Evolutionary conservation across 768 basidiomycete species (phyloP).

Genomic region (Chalciporus sphaerocephalus): DNA sequence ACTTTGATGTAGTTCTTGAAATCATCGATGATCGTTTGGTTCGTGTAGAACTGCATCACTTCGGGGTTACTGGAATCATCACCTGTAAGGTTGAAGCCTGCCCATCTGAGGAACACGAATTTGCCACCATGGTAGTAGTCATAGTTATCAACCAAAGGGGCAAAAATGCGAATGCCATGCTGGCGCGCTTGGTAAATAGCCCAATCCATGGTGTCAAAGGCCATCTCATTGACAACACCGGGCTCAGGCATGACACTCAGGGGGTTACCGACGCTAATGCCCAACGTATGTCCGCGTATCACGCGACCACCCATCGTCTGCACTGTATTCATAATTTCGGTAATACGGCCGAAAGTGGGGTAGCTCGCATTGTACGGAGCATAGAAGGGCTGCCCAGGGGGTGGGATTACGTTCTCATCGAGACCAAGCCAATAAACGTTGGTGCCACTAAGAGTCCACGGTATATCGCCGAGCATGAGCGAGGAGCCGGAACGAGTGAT

Average conservation of each 20-base stretch:
- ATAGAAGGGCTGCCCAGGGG: slow-evolving; percentile 1
- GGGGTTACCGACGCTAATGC: slow-evolving; percentile 26
- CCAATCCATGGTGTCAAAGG: slow-evolving; percentile 28
- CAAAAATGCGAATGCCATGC: slow-evolving; percentile 12
- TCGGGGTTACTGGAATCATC: slow-evolving; percentile 21
- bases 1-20: slow-evolving; percentile 46
- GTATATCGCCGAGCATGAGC: slow-evolving; percentile 1
- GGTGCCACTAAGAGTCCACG: slow-evolving; percentile 9
- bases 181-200: slow-evolving; percentile 17
- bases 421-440: slow-evolving; percentile 34
- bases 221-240: slow-evolving; percentile 24
- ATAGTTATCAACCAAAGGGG: slow-evolving; percentile 19
- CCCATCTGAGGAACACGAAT: slow-evolving; percentile 28
- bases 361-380: slow-evolving; percentile 6
- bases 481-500: slow-evolving; percentile 3
- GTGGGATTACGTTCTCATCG: slow-evolving; percentile 29
- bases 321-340: slow-evolving; percentile 5
- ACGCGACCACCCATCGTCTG: slow-evolving; percentile 13
- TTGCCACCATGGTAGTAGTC: slow-evolving; percentile 29
- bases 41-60: slow-evolving; percentile 42
- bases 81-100: slow-evolving; percentile 17
- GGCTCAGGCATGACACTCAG: slow-evolving; percentile 5
- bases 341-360: slow-evolving; percentile 7
- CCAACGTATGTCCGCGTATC: slow-evolving; percentile 29
- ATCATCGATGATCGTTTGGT: slow-evolving; percentile 40